Base-by-base conservation (phyloP, 179 eudicot species). In the Gypsophila paniculata region DNA sequence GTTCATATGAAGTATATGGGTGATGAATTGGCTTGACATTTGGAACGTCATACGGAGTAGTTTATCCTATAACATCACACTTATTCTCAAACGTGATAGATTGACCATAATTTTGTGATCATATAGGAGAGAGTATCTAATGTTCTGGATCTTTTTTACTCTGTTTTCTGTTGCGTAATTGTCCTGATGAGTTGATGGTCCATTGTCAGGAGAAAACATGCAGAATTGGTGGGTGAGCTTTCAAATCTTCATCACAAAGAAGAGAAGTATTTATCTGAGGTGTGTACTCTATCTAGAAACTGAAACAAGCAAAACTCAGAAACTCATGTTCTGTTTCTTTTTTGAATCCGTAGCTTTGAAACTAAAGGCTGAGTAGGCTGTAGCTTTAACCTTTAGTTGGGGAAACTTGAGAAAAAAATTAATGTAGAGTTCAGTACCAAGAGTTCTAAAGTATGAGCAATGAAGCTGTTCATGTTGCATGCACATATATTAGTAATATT, bases 181-280 rank as follows among this genome's bases (percentile, higher is more conserved):
- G 65, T 34, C 53, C 72, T 80, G 59, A 78, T 62, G 52, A 67
- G 12, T 23, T 9, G 26, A 57, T 49, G 66, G 69, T 44, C 63
- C 22, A 69, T 73, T 72, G 61, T 53, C 85, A 89, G 96, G 96
- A 85, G 96, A 82, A 89, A 87, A 66, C 88, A 87, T 75, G 87
- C 90, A 54, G 96, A 89, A 70, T 80, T 89, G 82, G 82, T 78
- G 53, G 96, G 90, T 70, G 96, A 89, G 69, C 89, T 89, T 80
- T 82, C 96, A 75, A 87, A 84, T 82, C 86, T 89, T 61, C 87
- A 86, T 67, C 86, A 85, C 82, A 89, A 86, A 79, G 96, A 89
- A 76, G 91, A 89, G 76, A 89, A 89, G 80, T 78, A 87, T 78
- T 79, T 89, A 74, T 87, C 91, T 74, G 89, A 86, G 90, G 96